Percentiles rank a stretch among this genome's conserved stretches.
phyloP scores from a whole-genome alignment of 352 stramenopile genomes.

The Phytophthora hybrid region DNA sequence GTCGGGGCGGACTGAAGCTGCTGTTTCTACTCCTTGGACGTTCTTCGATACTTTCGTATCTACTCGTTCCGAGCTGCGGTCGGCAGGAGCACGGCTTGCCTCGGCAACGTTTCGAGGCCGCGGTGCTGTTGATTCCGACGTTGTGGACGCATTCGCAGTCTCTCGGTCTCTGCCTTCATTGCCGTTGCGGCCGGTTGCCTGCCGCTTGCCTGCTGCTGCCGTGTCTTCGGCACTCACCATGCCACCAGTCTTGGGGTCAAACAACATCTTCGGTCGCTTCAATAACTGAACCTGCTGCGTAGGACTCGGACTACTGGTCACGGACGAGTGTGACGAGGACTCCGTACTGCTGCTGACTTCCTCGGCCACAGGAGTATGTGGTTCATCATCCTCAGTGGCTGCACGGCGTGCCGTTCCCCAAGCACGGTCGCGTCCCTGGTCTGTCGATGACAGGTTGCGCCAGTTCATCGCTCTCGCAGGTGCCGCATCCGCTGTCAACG shows the following conservation, averaged over 20 bases:
- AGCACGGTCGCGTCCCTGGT: not conserved
- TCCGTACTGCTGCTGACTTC: conserved; percentile 22
- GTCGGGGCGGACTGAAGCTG: not conserved
- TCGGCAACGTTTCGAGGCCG: not conserved
- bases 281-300: conserved; percentile 60
- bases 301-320: conserved; percentile 18
- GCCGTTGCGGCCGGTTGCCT: conserved; percentile 3
- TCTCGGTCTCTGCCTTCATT: conserved; percentile 15
- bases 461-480: conserved; percentile 15
- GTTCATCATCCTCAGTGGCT: conserved; percentile 15
- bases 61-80: not conserved
- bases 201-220: conserved; percentile 14
- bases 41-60: not conserved
- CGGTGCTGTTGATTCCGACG: not conserved
- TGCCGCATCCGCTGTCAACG: conserved; percentile 11
- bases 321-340: conserved; percentile 28
- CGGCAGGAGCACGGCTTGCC: not conserved
- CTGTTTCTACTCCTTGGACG: not conserved
- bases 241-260: conserved; percentile 70
- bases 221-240: conserved; percentile 60
- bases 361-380: conserved; percentile 13
- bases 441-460: conserved; percentile 10
- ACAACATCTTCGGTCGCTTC: conserved; percentile 76
- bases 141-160: not conserved
- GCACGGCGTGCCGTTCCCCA: not conserved